Base-by-base conservation (phyloP, 1,284 basidiomycete species). In the Afroboletus lepidellus region DNA sequence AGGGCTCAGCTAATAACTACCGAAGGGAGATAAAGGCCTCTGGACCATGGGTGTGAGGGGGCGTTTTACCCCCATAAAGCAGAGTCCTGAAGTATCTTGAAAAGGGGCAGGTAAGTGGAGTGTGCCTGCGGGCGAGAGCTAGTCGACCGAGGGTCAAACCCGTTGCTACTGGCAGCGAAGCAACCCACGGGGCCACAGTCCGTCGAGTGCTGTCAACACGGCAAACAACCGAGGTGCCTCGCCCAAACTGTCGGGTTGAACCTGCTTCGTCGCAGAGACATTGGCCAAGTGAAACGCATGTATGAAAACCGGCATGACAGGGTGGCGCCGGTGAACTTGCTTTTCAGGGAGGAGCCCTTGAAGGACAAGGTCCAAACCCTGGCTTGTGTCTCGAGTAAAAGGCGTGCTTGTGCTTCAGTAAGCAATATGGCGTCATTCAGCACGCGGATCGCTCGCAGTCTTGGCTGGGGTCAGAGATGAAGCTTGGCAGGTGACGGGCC, bases 21-120 rank as follows among this genome's bases (percentile, higher is more conserved):
- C 41, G 58, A 36, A 34, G 2, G 25, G 38, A 8, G 33, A 13
- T 32, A 60, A 48, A 49, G 25, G 30, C 34, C 39, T 18, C 20
- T n/a, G 13, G 47, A 20, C 23, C 37, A 25, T 42, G 23, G 48
- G 33, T 23, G 43, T 41, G 34, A 44, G 34, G 43, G 23, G 43
- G 13, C 32, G 36, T 13, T 43, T 38, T 29, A n/a, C n/a, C n/a
- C 29, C 39, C 29, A 18, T 18, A 4, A 36, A 51, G 18, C 25
- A 8, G 37, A 34, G 41, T 42, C 36, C 29, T 12, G 27, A 8
- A 33, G 12, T 24, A 8, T 21, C 16, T 13, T 33, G 33, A 8
- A 13, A 16, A 24, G 23, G 7, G 42, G 8, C 23, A 9, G 46
- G 42, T 30, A 32, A 44, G 23, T 15, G 34, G 20, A 41, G 25